Percentiles rank a stretch among this genome's conserved stretches.
These are phyloP conservation scores for Leccinum aurantiacum DNA, from an alignment of 768 basidiomycete species.

Conservation along the genomic window DNA sequence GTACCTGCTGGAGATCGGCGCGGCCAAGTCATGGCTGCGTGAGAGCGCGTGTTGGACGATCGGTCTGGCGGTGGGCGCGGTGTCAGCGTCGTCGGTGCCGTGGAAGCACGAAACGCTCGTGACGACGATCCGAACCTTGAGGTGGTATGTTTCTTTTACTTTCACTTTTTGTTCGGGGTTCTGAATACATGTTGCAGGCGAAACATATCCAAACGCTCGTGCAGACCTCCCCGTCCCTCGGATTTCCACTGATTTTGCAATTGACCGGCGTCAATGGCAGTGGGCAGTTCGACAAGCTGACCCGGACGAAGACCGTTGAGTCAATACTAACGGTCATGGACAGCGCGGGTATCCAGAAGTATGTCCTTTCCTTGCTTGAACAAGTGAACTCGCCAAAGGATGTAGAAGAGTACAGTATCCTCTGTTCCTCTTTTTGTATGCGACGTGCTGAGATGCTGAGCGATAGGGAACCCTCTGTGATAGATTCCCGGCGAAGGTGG, in stretches of 20 bases:
- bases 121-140: constrained; percentile 40
- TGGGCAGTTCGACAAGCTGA: constrained; percentile 88
- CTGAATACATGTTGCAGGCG: constrained; percentile 45
- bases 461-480: constrained; percentile 43
- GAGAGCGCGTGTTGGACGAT: too few relatives aligned
- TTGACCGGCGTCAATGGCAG: constrained; percentile 81
- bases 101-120: too few relatives aligned
- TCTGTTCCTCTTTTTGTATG: constrained; percentile 3
- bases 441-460: constrained; percentile 14
- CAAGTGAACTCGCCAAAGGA: constrained; percentile 53
- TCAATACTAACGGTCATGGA: constrained; percentile 75
- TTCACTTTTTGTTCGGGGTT: background rate
- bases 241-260: constrained; percentile 82
- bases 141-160: constrained; percentile 51
- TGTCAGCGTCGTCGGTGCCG: too few relatives aligned
- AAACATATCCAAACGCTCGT: constrained; percentile 74
- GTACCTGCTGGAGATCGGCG: too few relatives aligned
- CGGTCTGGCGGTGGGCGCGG: too few relatives aligned
- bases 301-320: constrained; percentile 91
- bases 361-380: constrained; percentile 68
- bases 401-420: constrained; percentile 40
- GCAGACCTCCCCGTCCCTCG: constrained; percentile 71
- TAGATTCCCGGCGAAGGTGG: constrained; percentile 71
- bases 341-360: constrained; percentile 68
- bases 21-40: too few relatives aligned